Conservation (phyloP, 768 basidiomycete species). For the Psilocybe tampanensis region DNA sequence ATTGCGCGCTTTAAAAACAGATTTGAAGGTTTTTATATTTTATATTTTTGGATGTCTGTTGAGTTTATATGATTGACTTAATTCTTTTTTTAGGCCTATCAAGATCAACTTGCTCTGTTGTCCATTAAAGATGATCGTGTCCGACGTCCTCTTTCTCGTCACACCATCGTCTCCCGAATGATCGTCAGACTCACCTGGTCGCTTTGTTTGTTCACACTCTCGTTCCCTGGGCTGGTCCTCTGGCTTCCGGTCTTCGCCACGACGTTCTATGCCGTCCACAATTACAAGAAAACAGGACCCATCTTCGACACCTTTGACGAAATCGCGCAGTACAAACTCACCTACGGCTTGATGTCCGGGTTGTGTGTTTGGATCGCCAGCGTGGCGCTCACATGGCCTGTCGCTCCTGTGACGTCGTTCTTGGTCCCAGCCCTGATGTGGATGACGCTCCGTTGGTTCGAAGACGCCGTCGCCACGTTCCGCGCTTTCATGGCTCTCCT, state of each 20-base stretch:
- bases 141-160: conserved; percentile 59
- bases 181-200: conserved; percentile 67
- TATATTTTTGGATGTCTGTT: neutral
- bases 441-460: conserved; percentile 87
- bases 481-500: conserved; percentile 69
- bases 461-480: conserved; percentile 80
- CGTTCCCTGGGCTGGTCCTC: conserved; percentile 73
- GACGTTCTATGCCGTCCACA: conserved; percentile 69
- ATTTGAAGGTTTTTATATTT: conserved; percentile 59
- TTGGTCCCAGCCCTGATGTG: conserved; percentile 81
- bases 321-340: conserved; percentile 87
- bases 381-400: conserved; percentile 61
- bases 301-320: conserved; percentile 89
- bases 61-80: no score
- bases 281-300: conserved; percentile 81
- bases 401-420: conserved; percentile 57
- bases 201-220: conserved; percentile 60
- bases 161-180: conserved; percentile 63
- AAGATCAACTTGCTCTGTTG: conserved; percentile 68
- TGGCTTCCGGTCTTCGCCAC: conserved; percentile 82
- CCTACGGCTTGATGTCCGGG: conserved; percentile 79
- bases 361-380: conserved; percentile 64
- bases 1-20: conserved; percentile 40
- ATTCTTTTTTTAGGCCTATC: conserved; percentile 55
- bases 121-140: conserved; percentile 89